Conservation (phyloP, 176 grass and related monocot species). For the Avena sativa region DNA sequence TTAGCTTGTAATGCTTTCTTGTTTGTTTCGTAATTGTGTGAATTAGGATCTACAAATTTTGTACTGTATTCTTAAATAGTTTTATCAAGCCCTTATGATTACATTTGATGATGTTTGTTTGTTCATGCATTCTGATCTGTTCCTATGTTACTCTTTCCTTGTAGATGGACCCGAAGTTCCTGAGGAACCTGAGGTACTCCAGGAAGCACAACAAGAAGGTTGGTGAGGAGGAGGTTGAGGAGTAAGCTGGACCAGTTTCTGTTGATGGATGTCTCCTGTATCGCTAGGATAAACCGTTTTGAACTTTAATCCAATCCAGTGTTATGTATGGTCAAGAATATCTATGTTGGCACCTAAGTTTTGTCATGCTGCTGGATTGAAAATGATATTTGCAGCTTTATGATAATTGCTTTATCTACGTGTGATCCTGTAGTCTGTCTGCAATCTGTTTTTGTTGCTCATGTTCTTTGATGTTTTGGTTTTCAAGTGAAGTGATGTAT, state of each 20-base stretch:
- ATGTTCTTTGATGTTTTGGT: background rate
- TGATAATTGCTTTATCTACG: background rate
- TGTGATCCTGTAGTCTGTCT: background rate
- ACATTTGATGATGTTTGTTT: background rate
- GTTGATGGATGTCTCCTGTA: slow-evolving; percentile 18
- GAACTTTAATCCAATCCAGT: slow-evolving; percentile 6
- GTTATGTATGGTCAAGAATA: slow-evolving; percentile 36
- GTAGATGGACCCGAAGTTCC: slow-evolving; percentile 80
- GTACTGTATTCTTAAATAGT: background rate
- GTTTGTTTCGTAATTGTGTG: background rate
- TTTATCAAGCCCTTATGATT: background rate
- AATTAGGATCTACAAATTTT: background rate
- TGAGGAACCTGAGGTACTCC: slow-evolving; percentile 79
- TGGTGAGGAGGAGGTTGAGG: slow-evolving; percentile 43
- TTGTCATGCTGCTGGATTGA: slow-evolving; percentile 41
- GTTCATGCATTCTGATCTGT: background rate
- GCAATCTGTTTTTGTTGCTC: too few species aligned
- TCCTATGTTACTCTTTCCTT: background rate
- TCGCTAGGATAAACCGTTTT: slow-evolving; percentile 42
- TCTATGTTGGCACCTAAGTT: slow-evolving; percentile 6
- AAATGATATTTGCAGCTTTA: slow-evolving; percentile 18
- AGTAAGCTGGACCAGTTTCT: slow-evolving; percentile 39
- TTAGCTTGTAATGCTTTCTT: background rate
- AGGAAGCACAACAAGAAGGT: slow-evolving; percentile 73
- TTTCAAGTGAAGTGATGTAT: too few species aligned